A percentile compares a stretch with the other conserved stretches of the same genome.
Conservation (phyloP, 306 rosid genomes). For the Lupinus albus region DNA sequence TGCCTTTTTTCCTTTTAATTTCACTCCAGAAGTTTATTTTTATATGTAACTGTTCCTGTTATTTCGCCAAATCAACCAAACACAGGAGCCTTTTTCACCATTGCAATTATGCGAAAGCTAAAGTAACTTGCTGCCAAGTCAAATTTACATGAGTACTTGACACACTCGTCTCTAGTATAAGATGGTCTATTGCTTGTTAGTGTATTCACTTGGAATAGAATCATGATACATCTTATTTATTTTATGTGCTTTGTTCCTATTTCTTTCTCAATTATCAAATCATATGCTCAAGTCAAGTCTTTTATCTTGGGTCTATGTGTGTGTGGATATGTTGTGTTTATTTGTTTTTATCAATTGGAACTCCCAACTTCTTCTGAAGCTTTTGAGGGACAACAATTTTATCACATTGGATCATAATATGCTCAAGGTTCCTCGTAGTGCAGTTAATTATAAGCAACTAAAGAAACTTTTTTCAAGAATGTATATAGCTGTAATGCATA, state of each 20-base stretch:
- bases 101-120: slow-evolving; percentile 16
- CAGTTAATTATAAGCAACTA: not conserved
- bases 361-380: not conserved
- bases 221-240: slow-evolving; percentile 21
- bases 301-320: not conserved
- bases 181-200: slow-evolving; percentile 20
- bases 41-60: slow-evolving; percentile 1
- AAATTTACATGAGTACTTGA: slow-evolving; percentile 20
- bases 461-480: not conserved
- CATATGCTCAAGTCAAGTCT: not conserved
- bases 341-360: not conserved
- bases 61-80: slow-evolving; percentile 15
- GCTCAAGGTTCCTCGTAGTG: not conserved
- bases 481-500: not conserved
- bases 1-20: slow-evolving; percentile 14
- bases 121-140: not conserved
- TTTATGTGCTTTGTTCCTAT: slow-evolving; percentile 24
- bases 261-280: slow-evolving; percentile 2
- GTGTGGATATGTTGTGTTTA: slow-evolving; percentile 25
- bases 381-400: not conserved
- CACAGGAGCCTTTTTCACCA: not conserved
- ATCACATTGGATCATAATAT: not conserved
- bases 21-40: not conserved
- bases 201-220: slow-evolving; percentile 23
- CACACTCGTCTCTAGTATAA: not conserved